phyloP scores from a whole-genome alignment of 208 protist species.

The Trypanosoma rangeli region DNA sequence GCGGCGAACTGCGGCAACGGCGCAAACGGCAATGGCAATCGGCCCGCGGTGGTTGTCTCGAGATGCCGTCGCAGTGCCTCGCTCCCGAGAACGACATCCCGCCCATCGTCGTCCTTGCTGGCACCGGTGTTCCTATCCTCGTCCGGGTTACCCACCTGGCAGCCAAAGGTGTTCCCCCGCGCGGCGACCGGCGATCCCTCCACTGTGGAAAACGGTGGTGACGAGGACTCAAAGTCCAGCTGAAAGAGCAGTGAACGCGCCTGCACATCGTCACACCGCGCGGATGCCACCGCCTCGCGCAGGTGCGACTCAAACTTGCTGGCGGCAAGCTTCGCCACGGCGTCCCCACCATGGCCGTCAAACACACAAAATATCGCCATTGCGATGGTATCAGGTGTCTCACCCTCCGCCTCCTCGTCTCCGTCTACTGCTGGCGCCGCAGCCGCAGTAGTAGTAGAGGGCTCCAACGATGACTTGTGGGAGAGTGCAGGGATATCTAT shows the following conservation, averaged over 20 bases:
- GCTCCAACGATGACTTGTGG: constrained; percentile 2
- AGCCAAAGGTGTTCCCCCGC: neutral
- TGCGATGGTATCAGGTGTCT: constrained; percentile 35
- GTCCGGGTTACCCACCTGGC: neutral
- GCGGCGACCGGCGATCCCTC: constrained; percentile 4
- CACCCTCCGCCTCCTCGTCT: neutral
- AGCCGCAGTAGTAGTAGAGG: neutral
- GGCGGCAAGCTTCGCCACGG: constrained; percentile 68
- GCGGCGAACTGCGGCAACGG: neutral
- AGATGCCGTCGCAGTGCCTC: constrained; percentile 18
- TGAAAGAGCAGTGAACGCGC: constrained; percentile 57
- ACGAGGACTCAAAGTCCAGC: constrained; percentile 44
- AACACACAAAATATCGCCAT: constrained; percentile 84
- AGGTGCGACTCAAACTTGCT: constrained; percentile 63
- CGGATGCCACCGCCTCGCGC: constrained; percentile 36
- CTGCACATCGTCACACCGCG: constrained; percentile 18
- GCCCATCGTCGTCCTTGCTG: constrained; percentile 1
- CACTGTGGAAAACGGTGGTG: neutral
- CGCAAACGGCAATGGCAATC: neutral
- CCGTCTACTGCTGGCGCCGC: constrained; percentile 14
- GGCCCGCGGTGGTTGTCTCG: neutral
- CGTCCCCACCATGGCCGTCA: constrained; percentile 83
- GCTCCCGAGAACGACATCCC: neutral
- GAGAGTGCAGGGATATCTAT: constrained; percentile 53
- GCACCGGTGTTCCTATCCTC: neutral